Percentiles rank a stretch among this genome's conserved stretches.
These are phyloP conservation scores for Sicyos edulis DNA, from an alignment of 306 rosid species.

Conservation along the genomic window DNA sequence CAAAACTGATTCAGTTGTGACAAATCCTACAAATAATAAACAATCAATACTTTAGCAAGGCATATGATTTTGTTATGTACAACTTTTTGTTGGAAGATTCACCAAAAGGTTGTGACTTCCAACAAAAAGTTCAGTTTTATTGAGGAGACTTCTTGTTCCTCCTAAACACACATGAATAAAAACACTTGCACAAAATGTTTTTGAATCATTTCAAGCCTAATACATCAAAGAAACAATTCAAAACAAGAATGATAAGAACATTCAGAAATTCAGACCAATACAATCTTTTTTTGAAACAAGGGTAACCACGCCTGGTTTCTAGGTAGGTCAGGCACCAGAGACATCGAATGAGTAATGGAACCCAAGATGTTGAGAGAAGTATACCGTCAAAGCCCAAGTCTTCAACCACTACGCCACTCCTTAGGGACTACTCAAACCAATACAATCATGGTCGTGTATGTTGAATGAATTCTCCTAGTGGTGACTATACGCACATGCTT, in stretches of 20 bases:
- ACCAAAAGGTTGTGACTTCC: constrained; percentile 11
- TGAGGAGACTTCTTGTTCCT: background rate
- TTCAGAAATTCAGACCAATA: background rate
- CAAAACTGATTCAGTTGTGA: background rate
- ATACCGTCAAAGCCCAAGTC: no score
- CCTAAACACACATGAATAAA: background rate
- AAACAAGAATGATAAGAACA: background rate
- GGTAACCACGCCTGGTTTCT: no score
- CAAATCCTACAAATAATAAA: background rate
- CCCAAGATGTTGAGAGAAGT: no score
- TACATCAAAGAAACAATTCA: background rate
- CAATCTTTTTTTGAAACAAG: no score
- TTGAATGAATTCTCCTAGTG: no score
- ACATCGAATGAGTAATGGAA: no score
- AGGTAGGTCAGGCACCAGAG: no score
- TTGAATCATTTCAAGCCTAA: background rate
- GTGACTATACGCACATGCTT: no score
- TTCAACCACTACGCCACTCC: no score
- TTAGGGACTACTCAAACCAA: no score
- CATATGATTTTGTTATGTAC: background rate
- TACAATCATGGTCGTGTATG: no score
- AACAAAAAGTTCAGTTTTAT: background rate
- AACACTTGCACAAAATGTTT: background rate
- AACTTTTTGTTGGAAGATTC: constrained; percentile 8
- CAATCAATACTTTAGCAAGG: background rate